Evolutionary conservation across 2,329 filamentous ascomycete species (phyloP), one percentile per base, ranked within the genome.

Genomic region (Aphanocladium album): DNA sequence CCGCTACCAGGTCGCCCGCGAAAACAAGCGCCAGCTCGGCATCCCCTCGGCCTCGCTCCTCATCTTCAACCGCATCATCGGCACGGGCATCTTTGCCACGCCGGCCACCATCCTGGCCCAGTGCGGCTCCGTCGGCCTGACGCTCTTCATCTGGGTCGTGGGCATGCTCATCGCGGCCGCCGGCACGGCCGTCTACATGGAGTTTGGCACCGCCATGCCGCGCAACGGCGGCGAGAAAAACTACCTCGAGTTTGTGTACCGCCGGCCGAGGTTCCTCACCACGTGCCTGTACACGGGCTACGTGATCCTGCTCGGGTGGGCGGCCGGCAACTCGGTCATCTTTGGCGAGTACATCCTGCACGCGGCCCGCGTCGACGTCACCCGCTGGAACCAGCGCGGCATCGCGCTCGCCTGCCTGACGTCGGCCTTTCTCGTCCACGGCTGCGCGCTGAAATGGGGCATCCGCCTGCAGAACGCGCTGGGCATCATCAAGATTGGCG

Each of bases 261-360:
- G 81, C 39, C 80, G 77, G 65, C 86, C 86, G 2, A 79, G 76
- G 65, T 87, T 87, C 68, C 77, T 89, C 9, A 79, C 78, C 50
- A 88, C 85, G 8, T 80, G 79, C 16, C 74, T 88, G 60, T 88
- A 87, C 71, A 76, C 80, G 4, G 80, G 81, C 33, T 88, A 88
- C 63, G 82, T 87, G 14, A 68, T 89, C 27, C 77, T 89, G 1
- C 79, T 89, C 19, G 84, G 83, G 14, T 89, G 85, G 84, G 84
- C 85, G 0, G 83, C 83, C 7, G 83, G 83, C 16, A 89, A 89
- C 71, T 87, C 83, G 1, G 83, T 90, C 64, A 80, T 89, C 43
- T 89, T 90, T 64, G 86, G 86, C 62, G 85, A 89, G 69, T 89
- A 89, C 71, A 84, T 90, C 60, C 79, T 90, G 2, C 80, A 87